Evolutionary conservation across 2,329 filamentous ascomycete genomes (phyloP).

Genomic region (Xylariaceae sp.): DNA sequence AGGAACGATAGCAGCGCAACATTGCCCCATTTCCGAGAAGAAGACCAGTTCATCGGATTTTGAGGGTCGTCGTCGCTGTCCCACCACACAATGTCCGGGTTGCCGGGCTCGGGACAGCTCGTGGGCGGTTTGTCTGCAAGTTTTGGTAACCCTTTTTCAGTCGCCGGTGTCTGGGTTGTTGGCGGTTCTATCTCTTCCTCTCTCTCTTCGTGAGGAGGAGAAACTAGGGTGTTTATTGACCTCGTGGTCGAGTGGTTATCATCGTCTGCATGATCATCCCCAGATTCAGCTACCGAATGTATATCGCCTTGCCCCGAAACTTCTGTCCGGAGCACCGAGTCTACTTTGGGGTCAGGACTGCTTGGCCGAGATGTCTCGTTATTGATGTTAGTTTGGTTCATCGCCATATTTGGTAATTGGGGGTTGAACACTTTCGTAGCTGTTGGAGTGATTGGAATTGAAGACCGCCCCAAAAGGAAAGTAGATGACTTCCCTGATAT

Average conservation of each 20-base stretch:
- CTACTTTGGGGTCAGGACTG: no score
- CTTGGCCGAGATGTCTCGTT: no score
- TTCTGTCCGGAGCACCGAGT: not conserved
- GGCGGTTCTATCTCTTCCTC: not conserved
- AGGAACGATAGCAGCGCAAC: slow-evolving; percentile 37
- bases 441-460: no score
- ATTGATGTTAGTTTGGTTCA: no score
- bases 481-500: no score
- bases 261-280: not conserved
- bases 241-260: not conserved
- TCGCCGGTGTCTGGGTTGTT: not conserved
- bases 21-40: slow-evolving; percentile 32
- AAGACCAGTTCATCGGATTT: slow-evolving; percentile 59
- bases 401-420: no score
- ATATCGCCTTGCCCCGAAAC: not conserved
- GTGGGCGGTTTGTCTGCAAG: slow-evolving; percentile 36
- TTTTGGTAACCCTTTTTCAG: not conserved
- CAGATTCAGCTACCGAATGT: not conserved
- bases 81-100: slow-evolving; percentile 50
- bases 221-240: not conserved
- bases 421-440: no score
- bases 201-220: not conserved
- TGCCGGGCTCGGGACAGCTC: not conserved
- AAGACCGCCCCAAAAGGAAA: no score
- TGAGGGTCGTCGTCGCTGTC: slow-evolving; percentile 53